Evolutionary conservation across 164 flowering plant genomes (phyloP).

Genomic region (Macadamia integrifolia): DNA sequence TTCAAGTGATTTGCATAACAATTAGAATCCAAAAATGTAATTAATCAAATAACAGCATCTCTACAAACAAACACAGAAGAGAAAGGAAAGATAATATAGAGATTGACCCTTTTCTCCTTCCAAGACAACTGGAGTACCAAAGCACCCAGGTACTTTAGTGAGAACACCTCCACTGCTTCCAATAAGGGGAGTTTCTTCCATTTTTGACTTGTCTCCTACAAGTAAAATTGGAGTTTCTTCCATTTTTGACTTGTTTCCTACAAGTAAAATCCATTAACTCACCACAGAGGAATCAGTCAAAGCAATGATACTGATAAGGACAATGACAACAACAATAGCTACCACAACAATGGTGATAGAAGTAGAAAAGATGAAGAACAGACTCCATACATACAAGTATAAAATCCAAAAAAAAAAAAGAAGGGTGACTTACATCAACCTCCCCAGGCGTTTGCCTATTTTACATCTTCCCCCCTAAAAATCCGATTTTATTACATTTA

Average conservation of each 20-base stretch:
- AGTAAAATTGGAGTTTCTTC: too few relatives aligned
- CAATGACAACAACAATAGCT: background rate
- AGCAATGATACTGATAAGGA: background rate
- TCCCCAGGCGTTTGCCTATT: too few relatives aligned
- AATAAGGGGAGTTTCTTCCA: background rate
- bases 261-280: background rate
- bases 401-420: too few relatives aligned
- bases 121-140: slow-evolving; percentile 1
- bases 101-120: background rate
- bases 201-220: background rate
- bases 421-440: too few relatives aligned
- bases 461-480: too few relatives aligned
- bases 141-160: background rate
- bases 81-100: background rate
- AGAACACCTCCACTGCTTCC: slow-evolving; percentile 2
- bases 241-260: too few relatives aligned
- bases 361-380: background rate
- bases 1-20: background rate
- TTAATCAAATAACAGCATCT: background rate
- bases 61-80: background rate
- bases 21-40: background rate
- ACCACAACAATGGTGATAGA: background rate
- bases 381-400: background rate
- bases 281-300: background rate
- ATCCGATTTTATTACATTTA: too few relatives aligned